Evolutionary conservation across 78 protist species (phyloP).

Genomic region (Abeoforma whisleri): DNA sequence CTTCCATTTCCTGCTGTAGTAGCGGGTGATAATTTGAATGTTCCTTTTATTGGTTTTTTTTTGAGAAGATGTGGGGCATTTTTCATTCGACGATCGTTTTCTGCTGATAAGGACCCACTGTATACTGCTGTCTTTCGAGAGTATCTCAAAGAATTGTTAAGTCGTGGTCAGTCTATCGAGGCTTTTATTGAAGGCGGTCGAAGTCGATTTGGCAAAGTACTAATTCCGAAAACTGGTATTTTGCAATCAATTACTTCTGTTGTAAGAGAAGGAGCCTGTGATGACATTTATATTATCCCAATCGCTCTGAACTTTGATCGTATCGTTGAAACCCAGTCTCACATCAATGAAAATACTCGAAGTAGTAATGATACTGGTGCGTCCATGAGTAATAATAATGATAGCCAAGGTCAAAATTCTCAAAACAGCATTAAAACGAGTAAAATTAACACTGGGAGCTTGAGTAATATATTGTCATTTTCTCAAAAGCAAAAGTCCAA

Average conservation of each 20-base stretch:
- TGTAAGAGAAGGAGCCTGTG: conserved; percentile 19
- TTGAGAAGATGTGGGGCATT: conserved; percentile 56
- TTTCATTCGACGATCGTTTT: conserved; percentile 62
- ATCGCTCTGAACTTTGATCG: conserved; percentile 37
- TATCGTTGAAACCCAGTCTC: conserved; percentile 19
- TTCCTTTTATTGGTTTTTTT: conserved; percentile 43
- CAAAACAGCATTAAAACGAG: no score
- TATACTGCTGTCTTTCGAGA: conserved; percentile 61
- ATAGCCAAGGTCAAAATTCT: no score
- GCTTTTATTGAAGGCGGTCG: conserved; percentile 72
- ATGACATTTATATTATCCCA: conserved; percentile 30
- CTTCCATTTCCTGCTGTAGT: conserved; percentile 69
- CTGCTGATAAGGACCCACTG: conserved; percentile 47
- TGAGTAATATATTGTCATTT: background rate
- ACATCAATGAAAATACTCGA: background rate
- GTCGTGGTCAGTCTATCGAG: conserved; percentile 57
- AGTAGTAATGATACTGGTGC: no score
- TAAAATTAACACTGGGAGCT: background rate
- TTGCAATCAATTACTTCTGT: conserved; percentile 40
- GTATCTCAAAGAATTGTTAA: conserved; percentile 55
- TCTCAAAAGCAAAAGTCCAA: no score
- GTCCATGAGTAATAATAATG: background rate
- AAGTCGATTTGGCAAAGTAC: conserved; percentile 59
- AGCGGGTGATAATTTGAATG: conserved; percentile 53
- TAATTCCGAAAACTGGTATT: conserved; percentile 64